Conservation (phyloP, 352 stramenopile genomes). For the Pythium diclinum region DNA sequence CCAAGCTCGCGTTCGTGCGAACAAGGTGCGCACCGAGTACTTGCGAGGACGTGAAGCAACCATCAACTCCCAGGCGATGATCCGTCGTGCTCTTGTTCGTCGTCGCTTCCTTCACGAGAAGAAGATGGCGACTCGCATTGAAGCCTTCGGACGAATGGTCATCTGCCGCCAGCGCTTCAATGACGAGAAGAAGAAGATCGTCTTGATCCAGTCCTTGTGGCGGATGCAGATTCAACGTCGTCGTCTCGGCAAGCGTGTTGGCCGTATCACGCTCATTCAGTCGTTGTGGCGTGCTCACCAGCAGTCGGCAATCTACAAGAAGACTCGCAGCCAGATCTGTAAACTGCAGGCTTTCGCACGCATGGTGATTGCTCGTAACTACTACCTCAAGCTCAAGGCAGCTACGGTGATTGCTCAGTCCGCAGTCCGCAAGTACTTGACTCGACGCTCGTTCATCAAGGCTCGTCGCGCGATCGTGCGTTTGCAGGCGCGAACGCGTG, state of each 20-base stretch:
- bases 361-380: conserved; percentile 54
- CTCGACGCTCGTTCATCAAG: conserved; percentile 56
- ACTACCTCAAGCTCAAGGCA: conserved; percentile 50
- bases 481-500: conserved; percentile 65
- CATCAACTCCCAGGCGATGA: conserved; percentile 88
- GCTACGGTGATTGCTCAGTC: conserved; percentile 66
- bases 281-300: conserved; percentile 73
- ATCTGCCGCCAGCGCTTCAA: conserved; percentile 67
- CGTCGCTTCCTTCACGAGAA: conserved; percentile 79
- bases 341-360: conserved; percentile 60
- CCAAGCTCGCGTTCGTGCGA: conserved; percentile 79
- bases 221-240: conserved; percentile 68
- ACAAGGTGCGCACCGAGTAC: conserved; percentile 85
- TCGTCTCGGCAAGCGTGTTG: conserved; percentile 42
- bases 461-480: conserved; percentile 61
- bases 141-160: conserved; percentile 80
- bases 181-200: conserved; percentile 59
- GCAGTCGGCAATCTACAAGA: conserved; percentile 51
- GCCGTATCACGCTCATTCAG: conserved; percentile 69
- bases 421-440: conserved; percentile 67
- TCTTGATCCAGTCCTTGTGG: conserved; percentile 78
- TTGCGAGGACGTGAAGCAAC: conserved; percentile 82
- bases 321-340: conserved; percentile 59
- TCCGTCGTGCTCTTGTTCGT: conserved; percentile 71
- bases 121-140: conserved; percentile 86